Base-by-base conservation (phyloP, 1,284 basidiomycete genomes). In the Tylopilus sp. region DNA sequence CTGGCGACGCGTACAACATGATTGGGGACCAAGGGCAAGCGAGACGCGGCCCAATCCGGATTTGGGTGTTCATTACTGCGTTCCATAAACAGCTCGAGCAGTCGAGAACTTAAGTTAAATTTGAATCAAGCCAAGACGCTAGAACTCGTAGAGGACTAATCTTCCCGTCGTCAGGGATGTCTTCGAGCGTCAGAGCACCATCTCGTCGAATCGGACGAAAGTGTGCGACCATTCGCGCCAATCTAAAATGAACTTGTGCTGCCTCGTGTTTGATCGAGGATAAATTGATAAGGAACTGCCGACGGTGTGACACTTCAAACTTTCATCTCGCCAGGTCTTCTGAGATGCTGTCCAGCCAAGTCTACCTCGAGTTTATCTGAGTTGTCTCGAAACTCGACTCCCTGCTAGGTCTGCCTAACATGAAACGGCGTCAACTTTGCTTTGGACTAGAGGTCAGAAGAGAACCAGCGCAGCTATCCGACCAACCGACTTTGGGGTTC, bases 201-300 rank as follows among this genome's bases (percentile, higher is more conserved):
- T n/a, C n/a, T n/a, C n/a, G n/a, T n/a, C n/a, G n/a, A n/a, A n/a
- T n/a, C n/a, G n/a, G n/a, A n/a, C n/a, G n/a, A n/a, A n/a, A n/a
- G n/a, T n/a, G n/a, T n/a, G n/a, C n/a, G n/a, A n/a, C 31, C 10
- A 16, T 30, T 37, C 23, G 21, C 16, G 18, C 18, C 38, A 41
- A 45, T 52, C 49, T 39, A 50, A 55, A 55, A n/a, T 59, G 31
- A 57, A 51, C 19, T 44, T 33, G 39, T 16, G 43, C n/a, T 10
- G 58, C 59, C 62, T 60, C 61, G 50, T 59, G 59, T 59, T 34
- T 49, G 42, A 47, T 50, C 16, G 41, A 47, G 47, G n/a, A n/a
- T 49, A 35, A 49, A 49, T 21, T n/a, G n/a, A 26, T 38, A 29
- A 30, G 11, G 28, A 21, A 34, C 11, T 46, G 41, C 25, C 33